A percentile compares a stretch with the other conserved stretches of the same genome.
These are phyloP conservation scores for Candida tunisiensis DNA, from an alignment of 1,139 yeast species.

Conservation along the genomic window DNA sequence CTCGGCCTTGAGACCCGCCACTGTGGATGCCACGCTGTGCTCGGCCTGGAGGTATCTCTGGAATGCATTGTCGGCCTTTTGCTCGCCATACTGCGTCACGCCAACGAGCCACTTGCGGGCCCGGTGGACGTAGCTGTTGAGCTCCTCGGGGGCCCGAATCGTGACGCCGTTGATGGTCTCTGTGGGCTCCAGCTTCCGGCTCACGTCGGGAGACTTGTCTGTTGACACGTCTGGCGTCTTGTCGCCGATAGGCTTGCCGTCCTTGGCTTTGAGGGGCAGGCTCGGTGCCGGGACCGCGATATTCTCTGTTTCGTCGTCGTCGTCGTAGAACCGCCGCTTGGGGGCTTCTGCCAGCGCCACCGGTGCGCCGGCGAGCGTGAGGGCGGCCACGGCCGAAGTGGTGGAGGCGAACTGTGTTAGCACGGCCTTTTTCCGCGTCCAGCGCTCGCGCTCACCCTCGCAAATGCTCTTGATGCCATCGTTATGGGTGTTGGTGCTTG, in stretches of 20 bases:
- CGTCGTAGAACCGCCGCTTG: conserved; percentile 40
- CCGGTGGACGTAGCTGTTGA: conserved; percentile 32
- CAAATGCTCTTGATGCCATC: no score
- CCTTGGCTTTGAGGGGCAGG: conserved; percentile 35
- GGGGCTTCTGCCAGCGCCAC: conserved; percentile 8
- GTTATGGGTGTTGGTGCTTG: no score
- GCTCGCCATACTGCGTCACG: conserved; percentile 18
- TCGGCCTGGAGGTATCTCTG: conserved; percentile 41
- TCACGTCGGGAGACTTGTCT: no score
- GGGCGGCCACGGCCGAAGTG: conserved; percentile 3
- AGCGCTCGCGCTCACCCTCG: no score
- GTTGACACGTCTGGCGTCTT: conserved; percentile 4
- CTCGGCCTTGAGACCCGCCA: conserved; percentile 52
- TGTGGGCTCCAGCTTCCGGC: no score
- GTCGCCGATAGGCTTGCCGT: conserved; percentile 17
- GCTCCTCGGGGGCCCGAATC: conserved; percentile 32
- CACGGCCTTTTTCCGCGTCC: no score
- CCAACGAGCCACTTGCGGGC: conserved; percentile 26
- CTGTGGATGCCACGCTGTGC: conserved; percentile 45
- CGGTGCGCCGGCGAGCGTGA: conserved; percentile 5
- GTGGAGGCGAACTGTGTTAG: no score
- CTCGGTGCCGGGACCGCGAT: conserved; percentile 33
- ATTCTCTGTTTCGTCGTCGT: conserved; percentile 24
- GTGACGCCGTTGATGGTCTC: conserved; percentile 39
- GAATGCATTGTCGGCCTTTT: conserved; percentile 27